Base-by-base conservation (phyloP, 2,329 filamentous ascomycete species). In the Paraphoma sp. region DNA sequence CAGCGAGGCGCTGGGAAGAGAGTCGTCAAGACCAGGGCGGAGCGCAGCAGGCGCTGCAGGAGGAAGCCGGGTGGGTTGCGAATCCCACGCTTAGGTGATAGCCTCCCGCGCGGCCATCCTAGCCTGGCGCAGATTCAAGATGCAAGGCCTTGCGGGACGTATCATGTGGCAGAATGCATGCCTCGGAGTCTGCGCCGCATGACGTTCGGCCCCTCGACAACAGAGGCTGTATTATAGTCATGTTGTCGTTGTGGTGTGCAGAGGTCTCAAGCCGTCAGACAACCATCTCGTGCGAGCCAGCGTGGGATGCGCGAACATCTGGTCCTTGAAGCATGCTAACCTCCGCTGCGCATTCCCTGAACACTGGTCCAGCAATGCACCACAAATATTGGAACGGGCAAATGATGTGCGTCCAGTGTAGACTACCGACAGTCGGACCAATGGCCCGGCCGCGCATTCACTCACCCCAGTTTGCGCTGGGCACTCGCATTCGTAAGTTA, bases 51-150 rank as follows among this genome's bases (percentile, higher is more conserved):
- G 51, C 49, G 42, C 55, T 53, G 56, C 43, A 59, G 56, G 52
- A 57, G 52, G 56, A 46, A 42, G n/a, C 47, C 54, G 57, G 51
- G 50, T 50, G 48, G 52, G 4, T 8, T 46, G 40, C 11, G n/a
- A 16, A 42, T 42, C 60, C 58, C 60, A 61, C 60, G 60, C 43
- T 46, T 46, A 46, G 44, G 44, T 36, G 56, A 62, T 63, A 53
- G 14, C 38, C 51, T 16, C 59, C 51, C 54, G 42, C 45, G 57
- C 54, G 51, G 44, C 44, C 11, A 11, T 31, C 12, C 44, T 45
- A 44, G 57, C 54, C 44, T 42, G 54, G 44, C 41, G 36, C 29
- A 11, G 16, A 45, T 29, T 41, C 23, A 43, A 53, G 45, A 47
- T 49, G 54, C 50, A 52, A 42, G 48, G 30, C 38, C 47, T 44